Evolutionary conservation across 2,329 filamentous ascomycete genomes (phyloP).

Genomic region (Cercospora sojina): DNA sequence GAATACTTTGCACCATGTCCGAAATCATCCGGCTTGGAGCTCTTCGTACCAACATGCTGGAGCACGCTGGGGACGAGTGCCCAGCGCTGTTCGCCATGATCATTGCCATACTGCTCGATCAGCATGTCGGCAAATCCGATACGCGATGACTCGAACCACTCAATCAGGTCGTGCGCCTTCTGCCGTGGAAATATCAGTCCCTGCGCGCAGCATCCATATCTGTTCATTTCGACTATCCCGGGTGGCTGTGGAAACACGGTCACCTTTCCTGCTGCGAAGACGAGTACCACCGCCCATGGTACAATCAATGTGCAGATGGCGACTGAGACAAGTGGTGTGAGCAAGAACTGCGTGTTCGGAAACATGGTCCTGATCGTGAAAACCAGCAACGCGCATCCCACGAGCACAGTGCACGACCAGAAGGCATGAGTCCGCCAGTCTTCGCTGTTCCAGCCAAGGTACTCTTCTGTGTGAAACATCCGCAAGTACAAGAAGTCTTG

Average conservation of each 20-base stretch:
- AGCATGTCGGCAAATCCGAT: constrained; percentile 42
- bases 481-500: constrained; percentile 42
- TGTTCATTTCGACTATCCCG: constrained; percentile 44
- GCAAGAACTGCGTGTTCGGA: background rate
- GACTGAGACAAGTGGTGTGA: background rate
- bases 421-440: constrained; percentile 42
- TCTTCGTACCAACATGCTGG: constrained; percentile 47
- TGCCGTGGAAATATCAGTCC: constrained; percentile 46
- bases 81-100: constrained; percentile 42
- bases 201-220: constrained; percentile 48
- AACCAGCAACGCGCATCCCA: background rate
- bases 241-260: constrained; percentile 40
- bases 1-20: constrained; percentile 23
- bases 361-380: background rate
- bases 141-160: constrained; percentile 31
- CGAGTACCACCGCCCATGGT: constrained; percentile 33
- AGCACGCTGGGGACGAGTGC: constrained; percentile 46
- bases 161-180: constrained; percentile 31
- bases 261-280: constrained; percentile 44
- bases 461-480: constrained; percentile 49
- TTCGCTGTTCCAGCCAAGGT: constrained; percentile 49
- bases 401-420: constrained; percentile 34
- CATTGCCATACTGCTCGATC: constrained; percentile 45
- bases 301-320: constrained; percentile 1
- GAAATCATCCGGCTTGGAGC: constrained; percentile 35